Evolutionary conservation across 2,329 filamentous ascomycete genomes (phyloP), one percentile per base, ranked within the genome.

Genomic region (Chaetomiaceae sp.): DNA sequence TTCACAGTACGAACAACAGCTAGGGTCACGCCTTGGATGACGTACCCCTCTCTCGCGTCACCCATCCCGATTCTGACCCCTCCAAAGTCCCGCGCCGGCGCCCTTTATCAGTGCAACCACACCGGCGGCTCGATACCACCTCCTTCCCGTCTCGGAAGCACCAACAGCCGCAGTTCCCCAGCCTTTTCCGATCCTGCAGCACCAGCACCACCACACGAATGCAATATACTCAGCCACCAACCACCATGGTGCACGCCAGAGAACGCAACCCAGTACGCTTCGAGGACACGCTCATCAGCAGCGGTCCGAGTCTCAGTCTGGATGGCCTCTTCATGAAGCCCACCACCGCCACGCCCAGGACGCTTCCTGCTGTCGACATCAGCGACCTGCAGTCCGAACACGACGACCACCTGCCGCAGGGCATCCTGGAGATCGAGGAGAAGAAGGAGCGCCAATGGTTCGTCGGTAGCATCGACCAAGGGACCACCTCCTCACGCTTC

Each of bases 381-480:
- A 15, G 20, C 38, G 42, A 46, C 29, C 5, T 44, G n/a, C 47
- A 51, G n/a, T 29, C 43, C 4, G 33, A 42, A 17, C 47, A 50
- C 14, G 49, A 49, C 36, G 53, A 58, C 29, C 56, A 55, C 19
- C 56, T 61, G 5, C 58, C 60, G 27, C 39, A 47, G 38, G 60
- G 56, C 9, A 56, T 61, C 34, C 26, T 42, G 30, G 53, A 60
- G 45, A 63, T 59, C 9, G 38, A 55, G 2, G 56, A 54, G 15
- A 58, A 59, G 43, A 42, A 50, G 37, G 43, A 49, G 32, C 54
- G 68, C 47, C 66, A 79, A 48, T 73, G 59, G 68, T 95, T 87
- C 60, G 83, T 95, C 50, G 89, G 88, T 50, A 87, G 86, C 57
- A 90, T 95, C 62, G 89, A 95, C 62, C 88, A 94, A 61, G 89